A percentile compares a stretch with the other conserved stretches of the same genome.
phyloP scores from a whole-genome alignment of 2,329 filamentous ascomycete genomes.

The Blumeriella jaapii region DNA sequence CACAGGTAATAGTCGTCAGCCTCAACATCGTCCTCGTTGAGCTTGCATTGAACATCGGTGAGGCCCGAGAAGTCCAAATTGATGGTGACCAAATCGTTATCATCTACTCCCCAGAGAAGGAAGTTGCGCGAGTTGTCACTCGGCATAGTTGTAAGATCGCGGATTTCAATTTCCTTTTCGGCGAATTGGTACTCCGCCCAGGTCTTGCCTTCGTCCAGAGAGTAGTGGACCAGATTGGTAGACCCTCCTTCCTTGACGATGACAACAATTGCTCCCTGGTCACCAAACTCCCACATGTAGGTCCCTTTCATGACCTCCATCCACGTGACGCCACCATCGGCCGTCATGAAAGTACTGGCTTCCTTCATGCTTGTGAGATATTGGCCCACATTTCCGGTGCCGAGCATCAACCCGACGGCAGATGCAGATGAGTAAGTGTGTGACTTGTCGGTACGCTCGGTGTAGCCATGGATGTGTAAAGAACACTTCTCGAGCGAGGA shows the following conservation, averaged over 20 bases:
- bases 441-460: conserved; percentile 69
- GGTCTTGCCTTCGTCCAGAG: conserved; percentile 65
- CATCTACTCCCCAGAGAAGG: conserved; percentile 65
- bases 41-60: conserved; percentile 58
- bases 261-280: conserved; percentile 86
- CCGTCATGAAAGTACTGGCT: conserved; percentile 81
- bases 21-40: conserved; percentile 48
- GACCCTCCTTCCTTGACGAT: conserved; percentile 62
- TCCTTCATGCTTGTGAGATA: conserved; percentile 31
- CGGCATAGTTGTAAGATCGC: conserved; percentile 76
- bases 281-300: conserved; percentile 91
- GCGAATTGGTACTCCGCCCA: conserved; percentile 71
- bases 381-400: conserved; percentile 78
- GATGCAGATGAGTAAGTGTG: conserved; percentile 83
- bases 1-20: conserved; percentile 73
- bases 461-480: conserved; percentile 90
- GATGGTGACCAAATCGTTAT: conserved; percentile 54
- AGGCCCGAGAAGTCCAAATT: conserved; percentile 85
- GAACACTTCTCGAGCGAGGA: conserved; percentile 56
- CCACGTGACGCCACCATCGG: conserved; percentile 87
- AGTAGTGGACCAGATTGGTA: conserved; percentile 63
- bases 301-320: conserved; percentile 72
- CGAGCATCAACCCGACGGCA: conserved; percentile 85
- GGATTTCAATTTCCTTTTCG: conserved; percentile 57
- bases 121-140: conserved; percentile 88